Evolutionary conservation across 2,329 filamentous ascomycete species (phyloP).

Genomic region (Nemania sp.): DNA sequence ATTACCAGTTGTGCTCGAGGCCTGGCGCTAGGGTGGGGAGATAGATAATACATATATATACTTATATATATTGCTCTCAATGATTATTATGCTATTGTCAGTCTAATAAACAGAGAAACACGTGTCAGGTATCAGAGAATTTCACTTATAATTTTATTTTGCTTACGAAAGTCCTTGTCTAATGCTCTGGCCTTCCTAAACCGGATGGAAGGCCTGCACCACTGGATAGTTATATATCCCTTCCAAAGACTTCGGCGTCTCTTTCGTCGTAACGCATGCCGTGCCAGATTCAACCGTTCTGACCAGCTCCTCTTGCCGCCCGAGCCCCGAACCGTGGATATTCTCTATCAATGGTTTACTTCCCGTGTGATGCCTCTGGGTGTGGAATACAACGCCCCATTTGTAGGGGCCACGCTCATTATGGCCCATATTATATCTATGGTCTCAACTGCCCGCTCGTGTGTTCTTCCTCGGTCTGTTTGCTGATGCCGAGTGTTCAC

Average conservation of each 20-base stretch:
- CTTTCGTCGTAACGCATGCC: conserved; percentile 12
- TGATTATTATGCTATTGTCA: no score
- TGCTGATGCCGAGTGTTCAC: conserved; percentile 19
- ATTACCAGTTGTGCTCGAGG: no score
- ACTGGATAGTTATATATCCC: conserved; percentile 10
- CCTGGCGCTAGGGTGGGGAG: no score
- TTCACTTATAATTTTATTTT: conserved; percentile 18
- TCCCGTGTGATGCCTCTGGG: conserved; percentile 11
- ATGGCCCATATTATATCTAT: conserved; percentile 8
- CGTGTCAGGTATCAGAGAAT: not conserved
- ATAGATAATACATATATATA: no score
- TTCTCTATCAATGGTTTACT: not conserved
- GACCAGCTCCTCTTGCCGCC: not conserved
- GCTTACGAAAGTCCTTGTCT: conserved; percentile 19
- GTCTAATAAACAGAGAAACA: not conserved
- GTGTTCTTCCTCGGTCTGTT: conserved; percentile 15
- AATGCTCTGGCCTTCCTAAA: conserved; percentile 13
- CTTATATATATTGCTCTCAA: no score
- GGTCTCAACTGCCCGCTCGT: not conserved
- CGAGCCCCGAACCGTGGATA: conserved; percentile 1
- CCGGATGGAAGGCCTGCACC: conserved; percentile 25
- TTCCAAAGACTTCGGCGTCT: not conserved
- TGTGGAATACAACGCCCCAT: conserved; percentile 14
- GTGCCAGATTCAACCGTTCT: not conserved
- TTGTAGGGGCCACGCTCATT: conserved; percentile 12